Percentiles rank a stretch among this genome's conserved stretches.
Conservation (phyloP, 192 early-diverging fungal species). For the Neocallimastix lanati region DNA sequence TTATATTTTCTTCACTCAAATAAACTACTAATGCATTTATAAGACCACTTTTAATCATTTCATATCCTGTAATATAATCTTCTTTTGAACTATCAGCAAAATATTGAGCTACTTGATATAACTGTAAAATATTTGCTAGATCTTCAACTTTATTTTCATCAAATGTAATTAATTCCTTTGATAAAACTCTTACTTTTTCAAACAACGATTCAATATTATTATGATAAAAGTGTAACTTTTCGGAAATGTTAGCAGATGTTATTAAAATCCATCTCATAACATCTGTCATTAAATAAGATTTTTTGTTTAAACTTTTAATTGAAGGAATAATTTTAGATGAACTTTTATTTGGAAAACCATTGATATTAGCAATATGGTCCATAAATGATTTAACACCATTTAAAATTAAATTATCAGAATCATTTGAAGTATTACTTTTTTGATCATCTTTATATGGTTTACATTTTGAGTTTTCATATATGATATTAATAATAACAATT, state of each 20-base stretch:
- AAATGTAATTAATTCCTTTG: not conserved
- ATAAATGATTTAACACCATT: not conserved
- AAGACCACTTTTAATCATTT: constrained; percentile 58
- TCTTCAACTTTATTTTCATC: not conserved
- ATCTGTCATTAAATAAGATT: not conserved
- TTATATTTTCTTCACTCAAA: constrained; percentile 11
- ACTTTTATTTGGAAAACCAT: not conserved
- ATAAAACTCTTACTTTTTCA: not conserved
- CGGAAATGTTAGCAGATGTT: not conserved
- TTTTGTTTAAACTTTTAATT: not conserved
- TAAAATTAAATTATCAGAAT: not conserved
- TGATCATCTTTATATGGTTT: not conserved
- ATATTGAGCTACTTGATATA: not conserved
- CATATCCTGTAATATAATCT: constrained; percentile 52
- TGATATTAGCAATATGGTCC: not conserved
- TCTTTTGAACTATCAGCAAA: not conserved
- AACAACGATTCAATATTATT: not conserved
- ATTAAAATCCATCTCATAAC: not conserved
- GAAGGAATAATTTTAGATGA: not conserved
- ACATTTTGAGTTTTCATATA: too few species aligned
- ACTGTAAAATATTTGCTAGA: not conserved
- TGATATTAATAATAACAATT: too few species aligned
- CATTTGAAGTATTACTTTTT: not conserved
- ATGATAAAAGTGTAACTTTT: not conserved
- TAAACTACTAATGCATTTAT: constrained; percentile 33